Evolutionary conservation across 352 stramenopile genomes (phyloP).

Genomic region (Globisporangium paroecandrum): DNA sequence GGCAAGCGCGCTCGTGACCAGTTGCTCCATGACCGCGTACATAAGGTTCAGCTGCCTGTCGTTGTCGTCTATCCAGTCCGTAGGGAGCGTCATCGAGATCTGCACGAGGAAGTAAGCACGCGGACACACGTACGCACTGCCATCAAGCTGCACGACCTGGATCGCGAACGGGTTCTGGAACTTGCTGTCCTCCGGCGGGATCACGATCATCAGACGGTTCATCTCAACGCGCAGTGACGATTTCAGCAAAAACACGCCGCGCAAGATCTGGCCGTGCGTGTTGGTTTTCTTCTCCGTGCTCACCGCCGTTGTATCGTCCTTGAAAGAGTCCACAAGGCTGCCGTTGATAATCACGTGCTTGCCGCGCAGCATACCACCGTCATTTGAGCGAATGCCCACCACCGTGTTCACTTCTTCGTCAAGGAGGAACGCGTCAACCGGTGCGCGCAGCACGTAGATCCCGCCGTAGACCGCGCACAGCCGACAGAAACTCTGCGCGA

Average conservation of each 20-base stretch:
- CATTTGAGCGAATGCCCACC: conserved; percentile 33
- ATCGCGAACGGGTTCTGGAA: conserved; percentile 62
- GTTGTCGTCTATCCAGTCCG: conserved; percentile 35
- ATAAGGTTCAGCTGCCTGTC: conserved; percentile 37
- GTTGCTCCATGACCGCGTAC: conserved; percentile 31
- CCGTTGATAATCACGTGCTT: conserved; percentile 64
- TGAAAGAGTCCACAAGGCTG: conserved; percentile 38
- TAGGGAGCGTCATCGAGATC: conserved; percentile 49
- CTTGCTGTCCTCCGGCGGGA: conserved; percentile 52
- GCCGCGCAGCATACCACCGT: conserved; percentile 38
- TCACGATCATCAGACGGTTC: conserved; percentile 59
- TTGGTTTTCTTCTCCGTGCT: conserved; percentile 1
- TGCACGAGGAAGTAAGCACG: conserved; percentile 59
- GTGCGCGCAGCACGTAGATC: conserved; percentile 79
- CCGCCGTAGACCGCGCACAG: conserved; percentile 83
- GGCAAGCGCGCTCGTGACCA: conserved; percentile 22
- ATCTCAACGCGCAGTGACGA: conserved; percentile 34
- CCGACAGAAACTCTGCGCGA: conserved; percentile 87
- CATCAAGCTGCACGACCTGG: conserved; percentile 73
- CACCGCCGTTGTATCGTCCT: neutral
- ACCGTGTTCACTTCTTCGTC: conserved; percentile 32
- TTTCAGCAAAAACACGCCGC: conserved; percentile 55
- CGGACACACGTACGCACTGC: conserved; percentile 57
- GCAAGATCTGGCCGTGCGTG: conserved; percentile 40
- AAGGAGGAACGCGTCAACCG: conserved; percentile 54